phyloP scores from a whole-genome alignment of 176 grass and related monocot genomes.

The Triticum timopheevii region DNA sequence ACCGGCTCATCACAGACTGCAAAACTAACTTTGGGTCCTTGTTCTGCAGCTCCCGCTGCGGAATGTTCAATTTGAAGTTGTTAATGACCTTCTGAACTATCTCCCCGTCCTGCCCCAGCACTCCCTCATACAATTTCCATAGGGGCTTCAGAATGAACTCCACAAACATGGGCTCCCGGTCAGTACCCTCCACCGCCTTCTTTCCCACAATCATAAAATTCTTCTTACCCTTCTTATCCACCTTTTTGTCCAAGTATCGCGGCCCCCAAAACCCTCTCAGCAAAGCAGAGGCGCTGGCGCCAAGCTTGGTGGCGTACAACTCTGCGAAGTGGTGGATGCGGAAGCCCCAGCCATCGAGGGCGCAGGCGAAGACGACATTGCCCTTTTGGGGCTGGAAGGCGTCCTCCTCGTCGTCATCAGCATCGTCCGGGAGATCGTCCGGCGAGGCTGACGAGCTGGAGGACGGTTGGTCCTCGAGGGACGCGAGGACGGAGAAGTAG shows the following conservation, averaged over 20 bases:
- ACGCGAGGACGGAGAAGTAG: conserved; percentile 69
- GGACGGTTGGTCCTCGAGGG: conserved; percentile 49
- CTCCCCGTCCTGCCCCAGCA: not conserved
- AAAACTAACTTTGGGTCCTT: conserved; percentile 74
- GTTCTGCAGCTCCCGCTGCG: conserved; percentile 63
- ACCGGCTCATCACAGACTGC: conserved; percentile 84
- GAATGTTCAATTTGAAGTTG: conserved; percentile 16
- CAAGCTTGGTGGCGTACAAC: conserved; percentile 48
- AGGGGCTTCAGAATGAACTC: conserved; percentile 74
- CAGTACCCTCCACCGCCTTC: conserved; percentile 55
- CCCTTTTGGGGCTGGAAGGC: conserved; percentile 88
- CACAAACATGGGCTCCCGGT: conserved; percentile 87
- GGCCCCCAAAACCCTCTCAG: conserved; percentile 84
- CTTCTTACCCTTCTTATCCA: conserved; percentile 34
- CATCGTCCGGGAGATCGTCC: not conserved
- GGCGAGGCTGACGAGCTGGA: conserved; percentile 28
- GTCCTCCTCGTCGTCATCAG: conserved; percentile 69
- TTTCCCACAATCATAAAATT: conserved; percentile 73
- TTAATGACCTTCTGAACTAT: conserved; percentile 16
- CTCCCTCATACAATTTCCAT: conserved; percentile 56
- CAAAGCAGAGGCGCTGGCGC: conserved; percentile 24
- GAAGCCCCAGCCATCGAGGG: conserved; percentile 94
- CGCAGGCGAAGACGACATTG: conserved; percentile 82
- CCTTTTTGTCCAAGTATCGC: conserved; percentile 58
- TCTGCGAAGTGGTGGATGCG: conserved; percentile 69